phyloP scores from a whole-genome alignment of 2,329 filamentous ascomycete genomes.

The Venturiaceae sp. region DNA sequence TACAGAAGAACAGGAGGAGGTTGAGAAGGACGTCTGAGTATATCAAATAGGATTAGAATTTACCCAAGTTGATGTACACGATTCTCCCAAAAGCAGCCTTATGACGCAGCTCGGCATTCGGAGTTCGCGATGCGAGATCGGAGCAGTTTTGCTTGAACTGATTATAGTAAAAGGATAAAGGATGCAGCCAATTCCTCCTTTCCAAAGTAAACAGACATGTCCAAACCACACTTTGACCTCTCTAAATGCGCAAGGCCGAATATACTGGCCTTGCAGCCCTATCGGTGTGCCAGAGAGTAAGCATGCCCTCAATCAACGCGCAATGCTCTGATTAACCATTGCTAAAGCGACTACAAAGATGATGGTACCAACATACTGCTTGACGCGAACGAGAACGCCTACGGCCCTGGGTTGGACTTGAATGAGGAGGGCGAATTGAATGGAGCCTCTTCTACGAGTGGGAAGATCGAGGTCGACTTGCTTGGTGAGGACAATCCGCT shows the following conservation, averaged over 20 bases:
- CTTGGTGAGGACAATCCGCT: slow-evolving; percentile 37
- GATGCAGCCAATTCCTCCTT: too few species aligned
- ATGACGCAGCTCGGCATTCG: neutral
- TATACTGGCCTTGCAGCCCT: slow-evolving; percentile 42
- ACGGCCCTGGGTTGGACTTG: slow-evolving; percentile 65
- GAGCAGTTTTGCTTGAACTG: neutral
- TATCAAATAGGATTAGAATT: neutral
- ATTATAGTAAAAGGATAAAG: too few species aligned
- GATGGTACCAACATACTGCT: slow-evolving; percentile 92
- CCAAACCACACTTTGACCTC: slow-evolving; percentile 31
- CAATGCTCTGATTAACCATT: slow-evolving; percentile 8
- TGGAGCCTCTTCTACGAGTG: slow-evolving; percentile 22
- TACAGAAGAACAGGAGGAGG: slow-evolving; percentile 52
- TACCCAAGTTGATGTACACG: too few species aligned
- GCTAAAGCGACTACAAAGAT: slow-evolving; percentile 87
- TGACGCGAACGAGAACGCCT: slow-evolving; percentile 97
- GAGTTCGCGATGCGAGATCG: neutral
- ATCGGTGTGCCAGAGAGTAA: slow-evolving; percentile 45
- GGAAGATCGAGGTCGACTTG: slow-evolving; percentile 57
- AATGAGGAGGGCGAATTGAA: slow-evolving; percentile 37
- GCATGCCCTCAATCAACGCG: slow-evolving; percentile 16
- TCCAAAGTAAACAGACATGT: neutral
- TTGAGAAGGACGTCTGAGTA: slow-evolving; percentile 31
- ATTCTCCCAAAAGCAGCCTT: neutral
- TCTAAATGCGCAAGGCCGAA: slow-evolving; percentile 41